These are phyloP conservation scores for Lactifluus hygrophoroides DNA, from an alignment of 768 basidiomycete species.

Conservation along the genomic window DNA sequence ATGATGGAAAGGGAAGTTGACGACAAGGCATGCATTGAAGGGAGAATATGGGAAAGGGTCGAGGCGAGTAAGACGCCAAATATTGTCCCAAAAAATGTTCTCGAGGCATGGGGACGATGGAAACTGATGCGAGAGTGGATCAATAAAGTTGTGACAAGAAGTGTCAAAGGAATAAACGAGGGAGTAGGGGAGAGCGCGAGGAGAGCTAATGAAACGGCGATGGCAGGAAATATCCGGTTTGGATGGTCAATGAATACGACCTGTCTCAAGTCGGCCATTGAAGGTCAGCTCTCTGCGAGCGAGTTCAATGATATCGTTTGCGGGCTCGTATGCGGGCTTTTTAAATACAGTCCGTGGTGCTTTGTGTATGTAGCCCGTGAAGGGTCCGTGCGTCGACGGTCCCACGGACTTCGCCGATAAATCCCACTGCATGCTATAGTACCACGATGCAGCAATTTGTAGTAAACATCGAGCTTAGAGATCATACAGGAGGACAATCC, in stretches of 20 bases:
- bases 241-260: conserved; percentile 17
- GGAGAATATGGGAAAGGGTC: conserved; percentile 23
- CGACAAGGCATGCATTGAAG: conserved; percentile 44
- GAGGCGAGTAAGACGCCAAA: conserved; percentile 24
- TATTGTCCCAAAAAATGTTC: conserved; percentile 16
- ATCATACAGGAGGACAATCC: too few species aligned
- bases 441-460: too few species aligned
- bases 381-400: too few species aligned
- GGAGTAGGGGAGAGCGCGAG: conserved; percentile 27
- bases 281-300: background rate
- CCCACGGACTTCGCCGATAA: too few species aligned
- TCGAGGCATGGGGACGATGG: conserved; percentile 11
- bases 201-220: conserved; percentile 1
- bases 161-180: conserved; percentile 24
- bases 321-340: background rate
- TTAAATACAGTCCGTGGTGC: background rate
- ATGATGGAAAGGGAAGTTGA: conserved; percentile 40
- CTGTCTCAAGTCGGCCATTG: background rate
- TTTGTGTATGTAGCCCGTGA: too few species aligned
- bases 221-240: conserved; percentile 7
- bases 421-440: too few species aligned
- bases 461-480: too few species aligned
- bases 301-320: too few species aligned
- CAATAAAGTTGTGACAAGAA: conserved; percentile 25
- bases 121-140: conserved; percentile 22